phyloP scores from a whole-genome alignment of 768 basidiomycete species.

The Suillus cothurnatus region DNA sequence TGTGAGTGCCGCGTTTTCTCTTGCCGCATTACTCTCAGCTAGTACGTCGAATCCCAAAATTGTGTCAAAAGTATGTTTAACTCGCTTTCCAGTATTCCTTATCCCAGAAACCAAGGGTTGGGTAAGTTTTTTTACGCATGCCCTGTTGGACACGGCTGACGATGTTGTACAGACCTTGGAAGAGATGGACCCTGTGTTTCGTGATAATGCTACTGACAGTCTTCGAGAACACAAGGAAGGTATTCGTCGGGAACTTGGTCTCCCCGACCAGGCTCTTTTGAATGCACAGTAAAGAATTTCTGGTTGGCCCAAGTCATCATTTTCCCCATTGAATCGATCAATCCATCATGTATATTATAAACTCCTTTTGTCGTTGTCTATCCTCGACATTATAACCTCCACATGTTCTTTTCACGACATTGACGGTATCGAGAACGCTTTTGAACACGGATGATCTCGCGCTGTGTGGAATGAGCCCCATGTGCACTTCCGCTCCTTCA shows the following conservation, averaged over 20 bases:
- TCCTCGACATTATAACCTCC: not conserved
- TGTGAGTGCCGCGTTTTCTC: slow-evolving; percentile 28
- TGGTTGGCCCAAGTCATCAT: not conserved
- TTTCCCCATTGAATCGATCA: not conserved
- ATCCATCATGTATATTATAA: not conserved
- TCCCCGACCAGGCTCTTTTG: slow-evolving; percentile 27
- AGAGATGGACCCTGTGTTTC: slow-evolving; percentile 36
- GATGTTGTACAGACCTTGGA: slow-evolving; percentile 28
- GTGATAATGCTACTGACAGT: slow-evolving; percentile 28
- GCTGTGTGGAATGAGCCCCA: not conserved
- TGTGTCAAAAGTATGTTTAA: not conserved
- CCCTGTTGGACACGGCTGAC: not conserved
- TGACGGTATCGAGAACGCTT: not conserved
- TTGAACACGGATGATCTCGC: not conserved
- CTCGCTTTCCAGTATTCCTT: slow-evolving; percentile 20
- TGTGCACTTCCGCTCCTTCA: not conserved
- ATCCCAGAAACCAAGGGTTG: slow-evolving; percentile 36
- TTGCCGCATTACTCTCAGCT: slow-evolving; percentile 32
- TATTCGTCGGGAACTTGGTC: slow-evolving; percentile 31
- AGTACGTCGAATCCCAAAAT: slow-evolving; percentile 18
- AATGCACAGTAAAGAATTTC: not conserved
- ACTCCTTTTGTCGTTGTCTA: not conserved
- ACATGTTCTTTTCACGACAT: not conserved
- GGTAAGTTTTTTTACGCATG: slow-evolving; percentile 20
- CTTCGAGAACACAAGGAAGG: slow-evolving; percentile 29